Evolutionary conservation across 1,284 basidiomycete genomes (phyloP), one percentile per base, ranked within the genome.

Genomic region (Rhizoctonia solani): DNA sequence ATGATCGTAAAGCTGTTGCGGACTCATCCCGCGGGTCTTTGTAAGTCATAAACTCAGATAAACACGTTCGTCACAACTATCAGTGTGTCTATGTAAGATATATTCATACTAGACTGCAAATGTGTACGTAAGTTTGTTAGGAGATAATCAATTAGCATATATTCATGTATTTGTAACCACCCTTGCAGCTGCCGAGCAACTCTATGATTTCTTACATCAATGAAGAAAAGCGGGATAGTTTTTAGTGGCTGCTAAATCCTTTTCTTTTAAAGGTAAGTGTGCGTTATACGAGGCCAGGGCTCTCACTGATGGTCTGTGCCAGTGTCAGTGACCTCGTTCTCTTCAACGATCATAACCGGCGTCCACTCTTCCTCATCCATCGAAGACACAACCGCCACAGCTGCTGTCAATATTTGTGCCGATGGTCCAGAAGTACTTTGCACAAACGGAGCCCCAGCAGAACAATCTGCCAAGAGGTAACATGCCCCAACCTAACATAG

Each of bases 51-150:
- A 85, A 85, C 74, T 73, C 70, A n/a, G 34, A 81, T 79, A 2
- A 76, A 79, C 42, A 74, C 81, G 27, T 69, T 77, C 29, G 79
- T 77, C 66, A 73, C 73, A 29, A 81, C 81, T 44, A 77, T 83
- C 83, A 23, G 81, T 82, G 34, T 84, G 85, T 16, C 77, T 84
- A 11, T 86, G 86, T 72, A 74, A 80, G 0, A 84, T 86, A 70
- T 84, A 86, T 69, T 69, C 77, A 21, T 86, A 85, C 71, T 81
- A 78, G 69, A 77, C 77, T 42, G 84, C 84, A 2, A 83, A 84
- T n/a, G n/a, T 68, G 66, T 69, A 29, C 58, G 61, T 58, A 16
- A 44, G 4, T 30, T 1, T 44, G 25, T 14, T 66, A 44, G 46
- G n/a, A 27, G 30, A 6, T 30, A 23, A 52, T 19, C 46, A n/a